Evolutionary conservation across 306 rosid species (phyloP), one percentile per base, ranked within the genome.

Genomic region (Casuarina equisetifolia): DNA sequence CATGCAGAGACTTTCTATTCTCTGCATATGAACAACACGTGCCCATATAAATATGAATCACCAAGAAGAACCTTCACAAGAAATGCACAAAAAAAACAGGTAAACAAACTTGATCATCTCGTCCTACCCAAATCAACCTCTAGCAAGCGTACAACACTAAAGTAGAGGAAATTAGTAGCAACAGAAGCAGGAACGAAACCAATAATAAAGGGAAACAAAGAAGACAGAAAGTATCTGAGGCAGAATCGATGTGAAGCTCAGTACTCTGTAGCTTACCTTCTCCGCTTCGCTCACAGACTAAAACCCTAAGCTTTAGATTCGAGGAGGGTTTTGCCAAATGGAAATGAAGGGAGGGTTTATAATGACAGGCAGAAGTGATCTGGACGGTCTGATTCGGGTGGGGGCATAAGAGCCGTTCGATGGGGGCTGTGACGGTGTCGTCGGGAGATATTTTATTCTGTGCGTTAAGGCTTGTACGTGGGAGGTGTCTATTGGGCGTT

Each of bases 351-450:
- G 32, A 25, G 32, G 32, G 32, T 25, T 25, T 25, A 25, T 25
- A 25, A 25, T 25, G 32, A 25, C 32, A 25, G 32, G 1, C 32
- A 25, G 61, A 36, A 25, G 6, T 6, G 54, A 61, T 77, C 35
- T 25, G 70, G 39, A 1, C 88, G 81, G 73, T 82, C 16, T 0
- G 79, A 72, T 79, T 32, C 15, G 7, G 45, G 0, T 8, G 50
- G 40, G 74, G 35, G 12, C 32, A 16, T 3, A 2, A 0, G 9
- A 73, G 62, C 87, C 85, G 67, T 78, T 68, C 25, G 85, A 86
- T 83, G 44, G 5, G 62, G 58, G 44, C 8, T 10, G 16, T 50
- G 70, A 45, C 5, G 19, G 40, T 52, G 77, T 52, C 42, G 48
- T 77, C 46, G 49, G 8, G 67, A 57, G 64, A 55, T 73, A 3